A percentile compares a stretch with the other conserved stretches of the same genome.
phyloP scores from a whole-genome alignment of 2,329 filamentous ascomycete genomes.

The Aspergillus sp. region DNA sequence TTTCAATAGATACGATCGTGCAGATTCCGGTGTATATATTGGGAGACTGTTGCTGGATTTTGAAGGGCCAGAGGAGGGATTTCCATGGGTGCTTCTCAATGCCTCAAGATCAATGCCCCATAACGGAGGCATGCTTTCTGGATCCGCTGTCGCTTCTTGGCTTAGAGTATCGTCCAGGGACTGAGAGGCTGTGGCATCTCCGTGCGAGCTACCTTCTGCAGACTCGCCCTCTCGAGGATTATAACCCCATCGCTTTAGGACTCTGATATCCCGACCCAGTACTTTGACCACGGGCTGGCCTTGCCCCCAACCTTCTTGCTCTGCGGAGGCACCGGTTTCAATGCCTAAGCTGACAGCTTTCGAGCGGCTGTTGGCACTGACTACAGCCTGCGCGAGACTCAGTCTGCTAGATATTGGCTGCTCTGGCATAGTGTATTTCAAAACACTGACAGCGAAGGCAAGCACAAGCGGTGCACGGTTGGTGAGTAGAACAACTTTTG shows the following conservation, averaged over 20 bases:
- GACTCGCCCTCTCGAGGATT: slow-evolving; percentile 51
- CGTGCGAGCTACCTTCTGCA: slow-evolving; percentile 7
- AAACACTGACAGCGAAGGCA: slow-evolving; percentile 70
- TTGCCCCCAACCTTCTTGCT: slow-evolving; percentile 69
- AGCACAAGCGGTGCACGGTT: slow-evolving; percentile 81
- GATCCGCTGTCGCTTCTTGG: slow-evolving; percentile 3
- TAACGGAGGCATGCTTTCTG: slow-evolving; percentile 42
- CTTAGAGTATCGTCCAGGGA: slow-evolving; percentile 14
- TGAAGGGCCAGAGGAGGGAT: slow-evolving; percentile 15
- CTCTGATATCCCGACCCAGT: slow-evolving; percentile 69
- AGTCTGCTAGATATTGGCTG: slow-evolving; percentile 81
- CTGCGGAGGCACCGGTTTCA: slow-evolving; percentile 61
- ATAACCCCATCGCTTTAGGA: slow-evolving; percentile 77
- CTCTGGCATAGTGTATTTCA: slow-evolving; percentile 79
- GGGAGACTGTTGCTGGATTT: slow-evolving; percentile 54
- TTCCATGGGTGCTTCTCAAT: slow-evolving; percentile 46
- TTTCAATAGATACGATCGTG: slow-evolving; percentile 56
- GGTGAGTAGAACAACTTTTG: slow-evolving; percentile 60
- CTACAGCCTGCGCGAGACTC: slow-evolving; percentile 78
- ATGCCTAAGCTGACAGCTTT: slow-evolving; percentile 76
- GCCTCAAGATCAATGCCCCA: slow-evolving; percentile 60
- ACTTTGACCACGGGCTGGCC: slow-evolving; percentile 72
- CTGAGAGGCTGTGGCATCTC: neutral
- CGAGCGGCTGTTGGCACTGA: slow-evolving; percentile 74
- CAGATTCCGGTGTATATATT: slow-evolving; percentile 70